Conservation (phyloP, 345 rosid genomes). For the Eucalyptus tenuipes region DNA sequence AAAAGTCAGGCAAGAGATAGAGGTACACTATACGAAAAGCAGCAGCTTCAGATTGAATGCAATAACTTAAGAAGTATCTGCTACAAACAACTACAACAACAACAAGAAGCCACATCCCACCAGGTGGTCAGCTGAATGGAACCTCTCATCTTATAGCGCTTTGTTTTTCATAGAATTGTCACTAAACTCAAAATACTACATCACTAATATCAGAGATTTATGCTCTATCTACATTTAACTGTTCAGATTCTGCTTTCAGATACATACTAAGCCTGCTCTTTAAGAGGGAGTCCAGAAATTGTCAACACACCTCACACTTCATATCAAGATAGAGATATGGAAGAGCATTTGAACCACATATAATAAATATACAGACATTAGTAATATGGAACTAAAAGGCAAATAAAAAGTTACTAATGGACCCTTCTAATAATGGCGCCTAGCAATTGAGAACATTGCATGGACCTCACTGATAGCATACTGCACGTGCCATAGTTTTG, state of each 20-base stretch:
- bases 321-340: not conserved
- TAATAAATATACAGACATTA: not conserved
- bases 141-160: not conserved
- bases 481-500: not conserved
- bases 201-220: not conserved
- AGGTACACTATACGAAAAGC: not conserved
- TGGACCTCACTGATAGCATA: not conserved
- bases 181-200: not conserved
- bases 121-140: not conserved
- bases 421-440: not conserved
- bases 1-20: not conserved
- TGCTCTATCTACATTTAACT: not conserved
- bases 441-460: not conserved
- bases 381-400: not conserved
- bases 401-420: not conserved
- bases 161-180: not conserved
- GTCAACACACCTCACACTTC: not conserved
- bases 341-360: not conserved
- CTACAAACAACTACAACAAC: not conserved
- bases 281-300: not conserved
- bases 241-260: not conserved
- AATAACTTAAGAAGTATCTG: not conserved
- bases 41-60: not conserved
- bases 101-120: not conserved
- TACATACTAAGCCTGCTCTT: not conserved